Percentiles rank a stretch among this genome's conserved stretches.
Conservation (phyloP, 2,329 filamentous ascomycete species). For the Aspergillus aculeatus region DNA sequence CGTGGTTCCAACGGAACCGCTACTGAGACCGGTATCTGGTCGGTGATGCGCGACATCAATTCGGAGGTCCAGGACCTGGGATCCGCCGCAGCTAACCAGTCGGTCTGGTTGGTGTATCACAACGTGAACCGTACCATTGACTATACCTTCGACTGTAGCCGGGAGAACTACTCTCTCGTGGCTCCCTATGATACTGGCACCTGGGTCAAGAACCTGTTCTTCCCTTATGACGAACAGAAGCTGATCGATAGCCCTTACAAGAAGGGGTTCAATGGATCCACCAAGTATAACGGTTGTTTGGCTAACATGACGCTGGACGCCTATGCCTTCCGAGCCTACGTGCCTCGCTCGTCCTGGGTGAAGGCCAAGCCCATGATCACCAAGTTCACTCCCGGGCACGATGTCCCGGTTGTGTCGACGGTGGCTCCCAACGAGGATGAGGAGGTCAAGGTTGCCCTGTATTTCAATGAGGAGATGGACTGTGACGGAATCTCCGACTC, state of each 20-base stretch:
- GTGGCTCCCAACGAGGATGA: conserved; percentile 41
- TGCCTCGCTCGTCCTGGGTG: conserved; percentile 51
- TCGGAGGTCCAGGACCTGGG: conserved; percentile 52
- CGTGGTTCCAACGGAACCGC: conserved; percentile 52
- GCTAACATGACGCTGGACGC: conserved; percentile 50
- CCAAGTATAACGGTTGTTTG: conserved; percentile 55
- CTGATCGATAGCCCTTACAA: conserved; percentile 46
- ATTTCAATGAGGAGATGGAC: conserved; percentile 61
- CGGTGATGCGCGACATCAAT: conserved; percentile 53
- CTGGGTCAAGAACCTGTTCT: conserved; percentile 62
- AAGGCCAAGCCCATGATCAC: conserved; percentile 58
- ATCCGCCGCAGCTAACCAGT: conserved; percentile 43
- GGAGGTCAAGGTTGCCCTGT: conserved; percentile 50
- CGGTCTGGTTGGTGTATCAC: conserved; percentile 45
- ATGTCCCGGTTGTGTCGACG: conserved; percentile 53
- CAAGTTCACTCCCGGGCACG: conserved; percentile 60
- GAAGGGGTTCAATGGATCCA: conserved; percentile 48
- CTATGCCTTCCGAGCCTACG: conserved; percentile 60
- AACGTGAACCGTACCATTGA: conserved; percentile 47
- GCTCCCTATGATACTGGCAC: conserved; percentile 55
- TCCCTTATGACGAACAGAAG: conserved; percentile 56
- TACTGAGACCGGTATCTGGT: conserved; percentile 61
- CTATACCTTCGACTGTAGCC: conserved; percentile 57
- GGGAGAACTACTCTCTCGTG: conserved; percentile 49
- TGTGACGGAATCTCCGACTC: conserved; percentile 52